Base-by-base conservation (phyloP, 1,139 yeast species). In the Chernovozyma sophiae-reginae region DNA sequence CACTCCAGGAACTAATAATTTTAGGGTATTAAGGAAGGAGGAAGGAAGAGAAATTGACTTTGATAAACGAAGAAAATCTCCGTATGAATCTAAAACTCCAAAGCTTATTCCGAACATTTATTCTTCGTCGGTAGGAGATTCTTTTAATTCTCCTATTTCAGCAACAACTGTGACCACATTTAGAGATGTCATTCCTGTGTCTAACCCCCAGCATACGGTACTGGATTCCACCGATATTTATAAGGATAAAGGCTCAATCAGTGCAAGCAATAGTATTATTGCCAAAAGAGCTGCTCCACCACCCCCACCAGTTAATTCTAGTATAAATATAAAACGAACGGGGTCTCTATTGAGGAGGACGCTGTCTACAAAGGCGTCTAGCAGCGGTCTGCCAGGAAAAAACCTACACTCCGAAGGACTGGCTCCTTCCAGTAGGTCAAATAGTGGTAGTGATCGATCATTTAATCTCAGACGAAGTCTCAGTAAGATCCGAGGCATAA, bases 281-380 rank as follows among this genome's bases (percentile, higher is more conserved):
- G 90, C 94, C 0, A 72, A 70, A 41, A 62, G 94, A 47, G 78
- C 72, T 4, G 90, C 94, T 0, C 94, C 94, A 2, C 92, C 90
- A 1, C 84, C 86, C 2, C 84, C 86, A 2, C 55, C 45, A 18
- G 37, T 37, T 3, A 26, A 37, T 13, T 24, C 20, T 29, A 38
- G 25, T 19, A 36, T 17, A 15, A 30, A 30, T n/a, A 10, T 37
- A n/a, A 37, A 37, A 10, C 28, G 44, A 24, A 32, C 30, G 10
- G 41, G 34, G 13, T 32, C 42, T 6, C 14, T 32, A 24, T 14
- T 26, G 20, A 18, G 32, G 25, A 14, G 34, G 12, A 35, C 30
- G 18, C 13, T 34, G 19, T 19, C 34, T n/a, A 13, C 27, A 7
- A 15, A 28, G 19, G 28, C 29, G n/a, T 17, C 30, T 12, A 25